phyloP scores from a whole-genome alignment of 2,329 filamentous ascomycete genomes.

The Pyricularia sp. region DNA sequence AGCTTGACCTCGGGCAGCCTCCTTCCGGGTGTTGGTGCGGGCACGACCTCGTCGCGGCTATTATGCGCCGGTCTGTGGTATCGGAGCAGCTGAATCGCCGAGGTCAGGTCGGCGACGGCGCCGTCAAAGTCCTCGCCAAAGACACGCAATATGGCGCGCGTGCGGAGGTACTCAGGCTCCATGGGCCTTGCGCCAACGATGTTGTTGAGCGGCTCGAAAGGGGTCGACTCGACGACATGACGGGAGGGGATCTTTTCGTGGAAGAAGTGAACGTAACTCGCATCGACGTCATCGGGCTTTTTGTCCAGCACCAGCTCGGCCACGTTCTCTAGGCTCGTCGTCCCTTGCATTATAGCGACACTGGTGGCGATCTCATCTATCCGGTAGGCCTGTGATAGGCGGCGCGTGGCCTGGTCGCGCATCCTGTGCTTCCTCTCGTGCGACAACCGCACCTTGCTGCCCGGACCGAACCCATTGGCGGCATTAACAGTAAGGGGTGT shows the following conservation, averaged over 20 bases:
- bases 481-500: constrained; percentile 66
- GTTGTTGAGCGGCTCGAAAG: constrained; percentile 50
- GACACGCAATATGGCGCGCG: constrained; percentile 58
- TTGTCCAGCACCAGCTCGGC: constrained; percentile 60
- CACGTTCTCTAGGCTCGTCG: constrained; percentile 64
- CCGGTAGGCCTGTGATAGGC: constrained; percentile 63
- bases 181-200: constrained; percentile 51
- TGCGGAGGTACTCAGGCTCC: constrained; percentile 56
- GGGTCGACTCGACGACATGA: constrained; percentile 59
- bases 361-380: constrained; percentile 75
- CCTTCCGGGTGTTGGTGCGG: constrained; percentile 19
- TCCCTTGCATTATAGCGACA: constrained; percentile 71
- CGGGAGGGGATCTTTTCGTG: constrained; percentile 77
- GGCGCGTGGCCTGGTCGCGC: constrained; percentile 67
- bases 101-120: constrained; percentile 57
- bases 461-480: constrained; percentile 47
- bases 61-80: constrained; percentile 36
- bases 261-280: constrained; percentile 84
- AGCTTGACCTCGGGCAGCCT: constrained; percentile 15
- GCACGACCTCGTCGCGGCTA: constrained; percentile 19
- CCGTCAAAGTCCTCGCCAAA: constrained; percentile 64
- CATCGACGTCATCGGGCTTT: constrained; percentile 54
- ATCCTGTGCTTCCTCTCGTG: constrained; percentile 66
- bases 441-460: constrained; percentile 46
- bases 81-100: constrained; percentile 44